Evolutionary conservation across 2,329 filamentous ascomycete genomes (phyloP), one percentile per base, ranked within the genome.

Genomic region (Ophiostoma ulmi): DNA sequence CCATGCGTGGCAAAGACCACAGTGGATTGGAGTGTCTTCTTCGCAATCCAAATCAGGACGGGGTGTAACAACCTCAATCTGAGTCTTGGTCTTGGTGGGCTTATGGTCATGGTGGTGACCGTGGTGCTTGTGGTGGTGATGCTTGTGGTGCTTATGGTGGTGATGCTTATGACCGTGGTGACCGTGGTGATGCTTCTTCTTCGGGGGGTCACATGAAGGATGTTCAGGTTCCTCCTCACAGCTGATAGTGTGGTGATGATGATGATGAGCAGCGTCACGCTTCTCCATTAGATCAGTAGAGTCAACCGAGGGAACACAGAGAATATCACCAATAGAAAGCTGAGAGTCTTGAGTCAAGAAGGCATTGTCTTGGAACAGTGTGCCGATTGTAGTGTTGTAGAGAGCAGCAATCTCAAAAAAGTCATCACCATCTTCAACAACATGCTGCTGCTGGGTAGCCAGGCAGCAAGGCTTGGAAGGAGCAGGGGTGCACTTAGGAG

Each of bases 361-460:
- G 5, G 70, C n/a, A 35, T 73, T 73, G 66, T 38, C 17, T 20
- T 35, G 10, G 36, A 69, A 63, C 17, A 73, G 68, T 13, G 44
- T 70, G 69, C 61, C 52, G 17, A 73, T 35, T 31, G 71, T 68
- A 10, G 68, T 72, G 70, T 69, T 69, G 71, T 72, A 68, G 17
- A 69, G 38, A 14, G 39, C 20, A 22, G 71, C 70, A 67, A 72
- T 65, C 5, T 65, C 39, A 36, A 48, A 41, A 31, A 63, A 66
- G 67, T 67, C 36, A 22, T 72, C 71, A 13, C 71, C 71, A 8
- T 69, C 41, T 55, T 69, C 38, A 55, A 72, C 71, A 35, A 69
- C 44, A 36, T 72, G 58, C 44, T 70, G 17, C 58, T 61, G 35
- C 31, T 73, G 67, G 13, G 26, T 58, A 55, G 64, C 64, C 55